Evolutionary conservation across 176 grass and related monocot species (phyloP).

Genomic region (Oryza glumipatula): DNA sequence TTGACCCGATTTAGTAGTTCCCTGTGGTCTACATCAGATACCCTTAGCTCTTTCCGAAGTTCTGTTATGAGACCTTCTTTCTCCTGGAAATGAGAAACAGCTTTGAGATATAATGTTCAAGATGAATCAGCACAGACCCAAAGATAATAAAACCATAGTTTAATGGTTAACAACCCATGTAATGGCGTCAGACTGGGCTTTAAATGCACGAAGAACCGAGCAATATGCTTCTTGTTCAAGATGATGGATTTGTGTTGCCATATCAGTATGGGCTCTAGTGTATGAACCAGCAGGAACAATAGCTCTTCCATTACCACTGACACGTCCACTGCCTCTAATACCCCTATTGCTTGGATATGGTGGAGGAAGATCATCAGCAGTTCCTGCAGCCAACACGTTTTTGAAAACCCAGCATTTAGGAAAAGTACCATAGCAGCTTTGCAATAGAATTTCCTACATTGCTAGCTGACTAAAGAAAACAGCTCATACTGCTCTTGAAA

Average conservation of each 20-base stretch:
- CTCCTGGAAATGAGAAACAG: conserved; percentile 64
- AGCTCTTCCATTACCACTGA: conserved; percentile 80
- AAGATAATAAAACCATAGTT: conserved; percentile 40
- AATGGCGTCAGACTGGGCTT: conserved; percentile 95
- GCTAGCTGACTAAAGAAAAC: conserved; percentile 22
- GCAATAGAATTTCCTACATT: conserved; percentile 7
- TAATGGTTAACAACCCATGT: conserved; percentile 72
- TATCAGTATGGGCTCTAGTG: conserved; percentile 61
- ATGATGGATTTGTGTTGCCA: conserved; percentile 86
- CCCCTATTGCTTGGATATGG: conserved; percentile 61
- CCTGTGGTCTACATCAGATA: conserved; percentile 87
- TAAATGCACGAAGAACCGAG: conserved; percentile 95
- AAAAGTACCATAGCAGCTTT: conserved; percentile 3
- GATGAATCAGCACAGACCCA: conserved; percentile 11
- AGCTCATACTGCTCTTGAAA: background rate
- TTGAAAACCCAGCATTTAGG: conserved; percentile 24
- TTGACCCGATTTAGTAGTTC: conserved; percentile 87
- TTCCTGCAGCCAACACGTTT: conserved; percentile 58
- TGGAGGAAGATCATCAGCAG: conserved; percentile 91
- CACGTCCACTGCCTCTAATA: conserved; percentile 63
- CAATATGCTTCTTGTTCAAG: conserved; percentile 98
- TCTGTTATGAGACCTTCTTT: conserved; percentile 96
- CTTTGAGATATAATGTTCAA: conserved; percentile 38
- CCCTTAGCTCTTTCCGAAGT: conserved; percentile 94
- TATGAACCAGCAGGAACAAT: conserved; percentile 58